phyloP scores from a whole-genome alignment of 176 grass and related monocot species.

The Aegilops bicornis region DNA sequence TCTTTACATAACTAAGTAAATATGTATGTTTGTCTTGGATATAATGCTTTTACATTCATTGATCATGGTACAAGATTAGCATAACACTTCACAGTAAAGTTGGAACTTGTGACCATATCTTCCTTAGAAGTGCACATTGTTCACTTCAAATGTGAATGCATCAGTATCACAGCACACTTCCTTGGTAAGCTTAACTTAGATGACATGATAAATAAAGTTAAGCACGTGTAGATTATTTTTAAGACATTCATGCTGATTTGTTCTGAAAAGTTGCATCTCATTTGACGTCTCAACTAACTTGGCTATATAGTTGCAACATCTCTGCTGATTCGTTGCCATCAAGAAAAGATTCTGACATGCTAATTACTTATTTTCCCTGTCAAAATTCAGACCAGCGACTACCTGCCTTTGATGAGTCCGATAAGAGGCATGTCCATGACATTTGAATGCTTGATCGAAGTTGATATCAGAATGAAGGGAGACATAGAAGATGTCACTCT shows the following conservation, averaged over 20 bases:
- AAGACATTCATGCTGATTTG: not conserved
- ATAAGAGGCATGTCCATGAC: conserved; percentile 2
- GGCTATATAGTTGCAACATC: not conserved
- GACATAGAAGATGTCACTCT: not conserved
- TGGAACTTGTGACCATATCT: not conserved
- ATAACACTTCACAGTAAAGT: not conserved
- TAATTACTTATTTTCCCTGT: not conserved
- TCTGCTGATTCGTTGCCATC: not conserved
- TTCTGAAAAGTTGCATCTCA: not conserved
- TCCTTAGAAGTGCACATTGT: not conserved
- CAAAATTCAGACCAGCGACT: not conserved
- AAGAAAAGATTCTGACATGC: not conserved
- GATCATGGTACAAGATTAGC: not conserved
- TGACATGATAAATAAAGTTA: not conserved
- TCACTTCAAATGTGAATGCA: not conserved
- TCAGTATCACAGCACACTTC: not conserved
- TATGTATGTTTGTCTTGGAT: not conserved
- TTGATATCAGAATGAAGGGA: conserved; percentile 9
- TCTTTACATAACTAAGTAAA: not conserved
- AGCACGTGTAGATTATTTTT: not conserved
- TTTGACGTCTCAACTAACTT: not conserved
- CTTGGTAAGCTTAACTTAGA: not conserved
- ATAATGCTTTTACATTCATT: not conserved
- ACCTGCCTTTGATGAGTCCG: not conserved
- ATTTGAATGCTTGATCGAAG: conserved; percentile 1